These are phyloP conservation scores for Trapa incisa DNA, from an alignment of 345 rosid genomes.

Conservation along the genomic window DNA sequence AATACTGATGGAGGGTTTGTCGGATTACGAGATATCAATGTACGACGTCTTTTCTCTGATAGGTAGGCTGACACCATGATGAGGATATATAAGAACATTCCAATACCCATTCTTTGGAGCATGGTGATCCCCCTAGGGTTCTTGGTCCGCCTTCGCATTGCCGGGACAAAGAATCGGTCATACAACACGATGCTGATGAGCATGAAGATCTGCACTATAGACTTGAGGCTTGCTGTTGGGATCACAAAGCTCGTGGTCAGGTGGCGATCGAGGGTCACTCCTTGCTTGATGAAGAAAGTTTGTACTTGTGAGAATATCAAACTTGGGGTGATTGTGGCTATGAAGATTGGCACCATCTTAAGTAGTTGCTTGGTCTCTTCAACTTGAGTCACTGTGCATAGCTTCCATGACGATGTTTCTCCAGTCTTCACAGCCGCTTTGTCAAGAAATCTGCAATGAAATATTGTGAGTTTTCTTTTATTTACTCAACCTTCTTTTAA, in stretches of 20 bases:
- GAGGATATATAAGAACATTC: constrained; percentile 33
- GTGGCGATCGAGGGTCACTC: constrained; percentile 30
- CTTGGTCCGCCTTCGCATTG: constrained; percentile 28
- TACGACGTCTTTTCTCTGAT: constrained; percentile 45
- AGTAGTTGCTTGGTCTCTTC: constrained; percentile 64
- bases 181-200: constrained; percentile 39
- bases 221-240: constrained; percentile 63
- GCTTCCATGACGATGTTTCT: constrained; percentile 31
- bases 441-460: constrained; percentile 36
- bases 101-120: constrained; percentile 75
- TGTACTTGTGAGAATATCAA: constrained; percentile 26
- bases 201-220: constrained; percentile 51
- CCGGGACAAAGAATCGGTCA: constrained; percentile 45
- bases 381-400: constrained; percentile 47
- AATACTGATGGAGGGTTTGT: constrained; percentile 40
- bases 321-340: constrained; percentile 39
- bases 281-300: constrained; percentile 62
- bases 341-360: constrained; percentile 47
- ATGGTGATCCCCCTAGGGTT: constrained; percentile 71
- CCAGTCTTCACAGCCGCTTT: constrained; percentile 37
- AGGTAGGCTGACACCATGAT: constrained; percentile 39
- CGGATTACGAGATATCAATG: constrained; percentile 13
- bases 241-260: constrained; percentile 40
- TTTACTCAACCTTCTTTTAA: no score
- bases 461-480: neutral